Evolutionary conservation across 2,329 filamentous ascomycete species (phyloP).

Genomic region (Aspergillus intermedius): DNA sequence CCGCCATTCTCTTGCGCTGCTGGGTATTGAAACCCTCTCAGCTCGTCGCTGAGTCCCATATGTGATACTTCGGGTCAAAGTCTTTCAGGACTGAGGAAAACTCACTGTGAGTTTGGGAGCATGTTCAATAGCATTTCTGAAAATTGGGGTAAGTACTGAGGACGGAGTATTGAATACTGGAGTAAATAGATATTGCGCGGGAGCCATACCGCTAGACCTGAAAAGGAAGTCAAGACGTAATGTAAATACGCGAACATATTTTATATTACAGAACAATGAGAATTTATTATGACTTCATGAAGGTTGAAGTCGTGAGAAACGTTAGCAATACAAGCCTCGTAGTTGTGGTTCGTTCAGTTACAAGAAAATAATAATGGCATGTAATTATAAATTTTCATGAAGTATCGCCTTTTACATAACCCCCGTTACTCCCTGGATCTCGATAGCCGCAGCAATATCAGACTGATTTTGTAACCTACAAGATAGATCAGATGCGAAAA

Average conservation of each 20-base stretch:
- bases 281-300: no score
- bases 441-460: neutral
- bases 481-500: neutral
- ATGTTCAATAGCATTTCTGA: neutral
- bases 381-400: neutral
- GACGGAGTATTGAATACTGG: no score
- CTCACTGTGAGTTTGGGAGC: neutral
- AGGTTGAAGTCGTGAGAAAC: no score
- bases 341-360: no score
- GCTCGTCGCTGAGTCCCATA: constrained; percentile 22
- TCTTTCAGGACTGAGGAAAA: neutral
- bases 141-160: constrained; percentile 6
- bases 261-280: no score
- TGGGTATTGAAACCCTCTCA: constrained; percentile 7
- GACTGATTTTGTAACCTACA: neutral
- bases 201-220: no score
- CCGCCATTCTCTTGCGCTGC: constrained; percentile 12
- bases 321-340: no score
- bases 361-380: neutral
- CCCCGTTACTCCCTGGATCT: neutral
- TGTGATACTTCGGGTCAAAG: constrained; percentile 1
- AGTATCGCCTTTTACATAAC: neutral
- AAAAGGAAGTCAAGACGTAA: no score
- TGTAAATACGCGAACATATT: no score
- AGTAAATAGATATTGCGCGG: no score